Base-by-base conservation (phyloP, 2,329 filamentous ascomycete genomes). In the Trichoderma citrinoviride region DNA sequence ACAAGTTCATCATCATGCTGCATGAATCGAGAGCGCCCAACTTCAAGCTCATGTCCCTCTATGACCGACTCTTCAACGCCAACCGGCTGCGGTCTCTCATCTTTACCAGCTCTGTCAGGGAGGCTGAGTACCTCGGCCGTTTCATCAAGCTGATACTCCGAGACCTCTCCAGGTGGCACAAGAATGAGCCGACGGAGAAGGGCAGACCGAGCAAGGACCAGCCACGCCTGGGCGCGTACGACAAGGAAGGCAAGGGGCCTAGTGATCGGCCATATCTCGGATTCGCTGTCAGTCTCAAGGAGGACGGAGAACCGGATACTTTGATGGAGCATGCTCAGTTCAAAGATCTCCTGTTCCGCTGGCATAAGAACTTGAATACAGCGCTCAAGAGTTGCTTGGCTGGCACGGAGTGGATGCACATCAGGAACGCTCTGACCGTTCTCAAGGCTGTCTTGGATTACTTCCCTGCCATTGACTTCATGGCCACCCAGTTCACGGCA, bases 401-500 rank as follows among this genome's bases (percentile, higher is more conserved):
- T 19, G 89, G 90, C 29, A 88, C 86, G 37, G 94, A 98, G 77
- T 99, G 95, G 85, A 97, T 97, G 90, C 93, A 97, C 76, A 96
- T 98, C 74, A 89, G 94, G 63, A 99, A 99, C 74, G 92, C 93
- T 50, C 96, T 98, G 70, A 95, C 90, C 65, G 84, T 98, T 4
- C 82, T 99, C 66, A 96, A 95, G 74, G 85, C 87, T 12, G 83
- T 97, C 54, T 85, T 92, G 25, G 87, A 92, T 57, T 85, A 88
- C 71, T 99, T 97, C 82, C 96, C 95, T 4, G 90, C 89, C 17
- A 87, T 98, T 65, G 92, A 96, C 73, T 95, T 92, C 76, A 94
- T 96, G 83, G 95, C 92, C 40, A 82, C 81, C 44, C 84, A 85
- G 69, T 87, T 89, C 67, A 82, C 85, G 37, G 80, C 84, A 41